Evolutionary conservation across 768 basidiomycete genomes (phyloP).

Genomic region (Galerina sulciceps): DNA sequence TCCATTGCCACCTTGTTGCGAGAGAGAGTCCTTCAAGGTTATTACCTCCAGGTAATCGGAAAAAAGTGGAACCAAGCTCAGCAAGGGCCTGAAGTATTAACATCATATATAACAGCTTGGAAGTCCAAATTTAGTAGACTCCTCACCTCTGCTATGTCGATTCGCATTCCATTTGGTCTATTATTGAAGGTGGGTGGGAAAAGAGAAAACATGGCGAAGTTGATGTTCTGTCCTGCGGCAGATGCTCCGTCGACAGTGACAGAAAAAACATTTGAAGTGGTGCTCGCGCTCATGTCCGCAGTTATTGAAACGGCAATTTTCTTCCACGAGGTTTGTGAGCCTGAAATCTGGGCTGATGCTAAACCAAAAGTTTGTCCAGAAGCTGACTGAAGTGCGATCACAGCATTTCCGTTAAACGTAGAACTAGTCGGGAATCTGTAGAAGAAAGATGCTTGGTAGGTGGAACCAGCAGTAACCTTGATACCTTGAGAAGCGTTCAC

Average conservation of each 20-base stretch:
- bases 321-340: conserved; percentile 52
- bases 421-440: conserved; percentile 54
- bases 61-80: conserved; percentile 61
- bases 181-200: conserved; percentile 73
- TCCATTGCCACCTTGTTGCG: conserved; percentile 67
- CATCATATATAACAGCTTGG: background rate
- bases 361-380: conserved; percentile 47
- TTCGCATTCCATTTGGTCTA: conserved; percentile 60
- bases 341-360: conserved; percentile 37
- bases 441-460: conserved; percentile 63
- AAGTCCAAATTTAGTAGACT: no score
- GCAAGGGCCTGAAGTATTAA: conserved; percentile 46
- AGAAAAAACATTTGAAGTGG: conserved; percentile 52
- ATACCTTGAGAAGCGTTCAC: conserved; percentile 44
- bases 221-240: conserved; percentile 45
- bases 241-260: conserved; percentile 51
- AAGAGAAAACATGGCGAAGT: conserved; percentile 64
- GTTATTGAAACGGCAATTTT: conserved; percentile 46
- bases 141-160: conserved; percentile 57
- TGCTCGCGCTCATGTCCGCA: conserved; percentile 42
- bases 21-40: conserved; percentile 66
- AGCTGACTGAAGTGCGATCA: conserved; percentile 47
- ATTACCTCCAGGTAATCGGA: conserved; percentile 72
- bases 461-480: conserved; percentile 52
- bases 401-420: conserved; percentile 42